A percentile compares a stretch with the other conserved stretches of the same genome.
Conservation (phyloP, 1,284 basidiomycete genomes). For the Papiliotrema flavescens region DNA sequence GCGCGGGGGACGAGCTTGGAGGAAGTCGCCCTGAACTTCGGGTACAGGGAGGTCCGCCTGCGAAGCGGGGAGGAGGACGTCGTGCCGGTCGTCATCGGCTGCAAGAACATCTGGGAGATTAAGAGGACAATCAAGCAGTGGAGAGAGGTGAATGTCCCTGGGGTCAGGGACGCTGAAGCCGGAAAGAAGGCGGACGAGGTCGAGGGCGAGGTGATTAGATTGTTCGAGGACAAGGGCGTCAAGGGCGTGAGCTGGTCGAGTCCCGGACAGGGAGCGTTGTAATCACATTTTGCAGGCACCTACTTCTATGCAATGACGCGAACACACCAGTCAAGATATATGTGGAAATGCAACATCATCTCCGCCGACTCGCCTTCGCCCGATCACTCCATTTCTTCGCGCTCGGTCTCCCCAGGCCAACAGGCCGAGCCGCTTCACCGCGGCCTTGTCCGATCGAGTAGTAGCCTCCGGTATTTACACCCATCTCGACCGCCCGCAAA, state of each 20-base stretch:
- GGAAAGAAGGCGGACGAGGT: constrained; percentile 50
- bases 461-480: neutral
- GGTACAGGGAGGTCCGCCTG: constrained; percentile 55
- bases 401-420: neutral
- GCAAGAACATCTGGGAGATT: constrained; percentile 67
- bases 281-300: neutral
- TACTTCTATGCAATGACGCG: neutral
- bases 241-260: constrained; percentile 52
- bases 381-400: neutral
- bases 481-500: neutral
- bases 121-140: constrained; percentile 68
- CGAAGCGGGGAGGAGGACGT: constrained; percentile 21
- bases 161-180: constrained; percentile 36
- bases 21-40: constrained; percentile 69
- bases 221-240: constrained; percentile 56
- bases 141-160: constrained; percentile 56
- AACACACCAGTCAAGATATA: neutral
- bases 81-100: constrained; percentile 70
- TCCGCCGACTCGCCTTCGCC: neutral
- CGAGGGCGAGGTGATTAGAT: constrained; percentile 54
- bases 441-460: neutral
- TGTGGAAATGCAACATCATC: neutral
- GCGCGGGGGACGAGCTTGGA: constrained; percentile 53
- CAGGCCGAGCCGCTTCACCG: neutral
- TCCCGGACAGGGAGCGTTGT: constrained; percentile 7